Evolutionary conservation across 208 protist genomes (phyloP), one percentile per base, ranked within the genome.

Genomic region (Leishmania martiniquensis): DNA sequence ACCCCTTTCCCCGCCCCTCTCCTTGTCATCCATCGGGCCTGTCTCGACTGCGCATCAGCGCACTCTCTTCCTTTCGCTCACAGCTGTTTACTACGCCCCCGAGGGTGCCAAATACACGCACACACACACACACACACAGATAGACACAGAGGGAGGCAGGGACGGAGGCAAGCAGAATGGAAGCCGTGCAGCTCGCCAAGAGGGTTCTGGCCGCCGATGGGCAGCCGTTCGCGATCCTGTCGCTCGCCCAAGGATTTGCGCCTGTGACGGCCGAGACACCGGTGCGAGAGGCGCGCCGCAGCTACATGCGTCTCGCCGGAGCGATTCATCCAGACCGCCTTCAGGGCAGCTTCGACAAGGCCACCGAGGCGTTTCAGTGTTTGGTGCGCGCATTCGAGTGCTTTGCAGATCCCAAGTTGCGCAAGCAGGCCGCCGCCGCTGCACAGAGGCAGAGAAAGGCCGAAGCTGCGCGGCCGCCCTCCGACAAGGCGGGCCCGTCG

Each of bases 321-420:
- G 65, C 89, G 39, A 88, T 97, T 49, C 93, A 97, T 78, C 93
- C 93, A 0, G 93, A 97, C 76, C 95, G 94, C 76, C 75, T 97
- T n/a, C 82, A 92, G 60, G 76, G 66, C 47, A 55, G 45, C 37
- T 95, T 92, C 59, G 86, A 93, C 15, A 85, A 83, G 74, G 85
- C 88, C 47, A 97, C 93, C 15, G 90, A 97, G 71, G 91, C 85
- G 29, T 97, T 97, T 74, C 93, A 97, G 83, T 85, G 84, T 42
- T 82, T 97, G 29, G 93, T 97, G 70, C 83, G 84, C 1, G 93
- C 91, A 59, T 97, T 97, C 73, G 93, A 97, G 80, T 72, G 59
- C 63, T 90, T 97, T 44, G 91, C 87, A 4, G 86, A 95, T 72
- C 90, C 91, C 22, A 88, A 89, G 68, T 68, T 52, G 62, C 88